Percentiles rank a stretch among this genome's conserved stretches.
Evolutionary conservation across 208 protist genomes (phyloP).

Genomic region (Leishmania aethiopica): DNA sequence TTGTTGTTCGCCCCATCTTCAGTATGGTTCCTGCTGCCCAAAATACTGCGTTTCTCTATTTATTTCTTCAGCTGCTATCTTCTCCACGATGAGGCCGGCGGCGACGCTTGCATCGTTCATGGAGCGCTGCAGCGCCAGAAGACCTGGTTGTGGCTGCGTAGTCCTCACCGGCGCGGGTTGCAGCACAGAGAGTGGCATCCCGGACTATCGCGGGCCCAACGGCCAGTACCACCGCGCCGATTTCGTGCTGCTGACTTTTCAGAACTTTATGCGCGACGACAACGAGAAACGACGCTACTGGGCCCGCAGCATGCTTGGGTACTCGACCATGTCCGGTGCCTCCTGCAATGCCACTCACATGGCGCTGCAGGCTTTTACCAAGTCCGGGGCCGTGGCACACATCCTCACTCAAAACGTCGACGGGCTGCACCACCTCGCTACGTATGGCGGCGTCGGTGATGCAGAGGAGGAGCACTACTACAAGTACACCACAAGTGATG

Average conservation of each 20-base stretch:
- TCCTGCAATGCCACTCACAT: constrained; percentile 72
- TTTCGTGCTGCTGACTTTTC: constrained; percentile 71
- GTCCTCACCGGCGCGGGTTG: constrained; percentile 84
- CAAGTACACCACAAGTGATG: constrained; percentile 56
- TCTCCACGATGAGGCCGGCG: constrained; percentile 11
- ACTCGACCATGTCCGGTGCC: constrained; percentile 51
- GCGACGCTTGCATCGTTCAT: constrained; percentile 40
- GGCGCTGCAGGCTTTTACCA: constrained; percentile 43
- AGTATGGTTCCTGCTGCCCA: background rate
- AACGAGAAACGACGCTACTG: constrained; percentile 79
- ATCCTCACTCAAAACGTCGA: constrained; percentile 87
- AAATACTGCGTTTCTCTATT: background rate
- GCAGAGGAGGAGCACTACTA: constrained; percentile 24
- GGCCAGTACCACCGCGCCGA: constrained; percentile 69
- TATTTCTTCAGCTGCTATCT: background rate
- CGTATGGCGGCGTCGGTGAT: constrained; percentile 51
- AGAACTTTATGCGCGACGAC: constrained; percentile 64
- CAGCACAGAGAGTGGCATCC: constrained; percentile 86
- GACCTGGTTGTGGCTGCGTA: constrained; percentile 26
- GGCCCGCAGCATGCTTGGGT: constrained; percentile 78
- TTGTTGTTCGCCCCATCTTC: background rate
- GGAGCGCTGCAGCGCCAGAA: constrained; percentile 4
- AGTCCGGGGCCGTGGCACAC: constrained; percentile 39
- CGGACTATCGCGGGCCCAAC: constrained; percentile 77
- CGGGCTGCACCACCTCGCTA: constrained; percentile 79